phyloP scores from a whole-genome alignment of 352 stramenopile genomes.

The Halophytophthora batemanensis region DNA sequence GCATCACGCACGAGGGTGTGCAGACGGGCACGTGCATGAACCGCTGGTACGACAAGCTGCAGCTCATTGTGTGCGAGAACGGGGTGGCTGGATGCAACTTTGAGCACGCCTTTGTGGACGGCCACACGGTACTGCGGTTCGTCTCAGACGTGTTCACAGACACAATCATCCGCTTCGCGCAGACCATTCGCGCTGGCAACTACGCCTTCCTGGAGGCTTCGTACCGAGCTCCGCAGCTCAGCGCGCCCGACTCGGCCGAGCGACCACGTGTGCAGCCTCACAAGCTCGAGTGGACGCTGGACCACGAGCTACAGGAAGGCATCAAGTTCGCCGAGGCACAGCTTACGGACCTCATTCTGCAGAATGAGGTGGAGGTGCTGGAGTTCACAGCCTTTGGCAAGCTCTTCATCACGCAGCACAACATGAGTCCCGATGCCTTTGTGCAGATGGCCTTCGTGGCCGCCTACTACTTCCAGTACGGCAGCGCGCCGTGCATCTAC shows the following conservation, averaged over 20 bases:
- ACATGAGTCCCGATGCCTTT: slow-evolving; percentile 94
- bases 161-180: slow-evolving; percentile 91
- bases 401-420: slow-evolving; percentile 88
- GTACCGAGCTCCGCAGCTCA: slow-evolving; percentile 66
- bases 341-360: slow-evolving; percentile 92
- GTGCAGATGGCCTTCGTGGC: slow-evolving; percentile 95
- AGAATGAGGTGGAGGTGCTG: slow-evolving; percentile 92
- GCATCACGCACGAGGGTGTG: slow-evolving; percentile 63
- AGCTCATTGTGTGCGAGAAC: slow-evolving; percentile 94
- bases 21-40: slow-evolving; percentile 94
- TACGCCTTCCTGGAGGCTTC: slow-evolving; percentile 75
- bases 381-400: slow-evolving; percentile 93
- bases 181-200: slow-evolving; percentile 88
- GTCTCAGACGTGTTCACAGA: slow-evolving; percentile 90
- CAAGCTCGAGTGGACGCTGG: slow-evolving; percentile 91
- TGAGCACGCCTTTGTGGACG: slow-evolving; percentile 96
- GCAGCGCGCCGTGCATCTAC: slow-evolving; percentile 87
- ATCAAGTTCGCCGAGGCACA: slow-evolving; percentile 93
- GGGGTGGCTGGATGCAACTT: slow-evolving; percentile 96
- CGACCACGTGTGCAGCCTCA: slow-evolving; percentile 71
- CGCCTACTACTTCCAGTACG: slow-evolving; percentile 94
- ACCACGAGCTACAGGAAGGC: slow-evolving; percentile 72
- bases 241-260: slow-evolving; percentile 24
- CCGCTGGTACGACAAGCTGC: slow-evolving; percentile 97
- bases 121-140: slow-evolving; percentile 93